phyloP scores from a whole-genome alignment of 169 alveolate species.

The Plasmodium coatneyi region DNA sequence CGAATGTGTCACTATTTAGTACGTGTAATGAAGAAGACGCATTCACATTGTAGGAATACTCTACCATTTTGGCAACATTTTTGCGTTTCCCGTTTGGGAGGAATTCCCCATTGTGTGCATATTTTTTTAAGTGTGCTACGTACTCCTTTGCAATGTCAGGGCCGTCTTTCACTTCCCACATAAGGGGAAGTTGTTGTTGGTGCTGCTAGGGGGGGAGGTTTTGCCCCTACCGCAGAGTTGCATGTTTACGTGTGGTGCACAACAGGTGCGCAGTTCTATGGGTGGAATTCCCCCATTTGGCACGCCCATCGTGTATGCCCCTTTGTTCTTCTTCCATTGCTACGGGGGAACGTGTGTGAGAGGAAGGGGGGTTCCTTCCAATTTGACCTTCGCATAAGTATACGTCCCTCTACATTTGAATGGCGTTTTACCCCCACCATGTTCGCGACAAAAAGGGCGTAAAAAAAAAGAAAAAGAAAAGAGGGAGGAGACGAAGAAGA shows the following conservation, averaged over 20 bases:
- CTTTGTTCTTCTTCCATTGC: not conserved
- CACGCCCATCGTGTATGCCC: not conserved
- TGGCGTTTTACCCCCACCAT: not conserved
- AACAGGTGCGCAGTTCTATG: not conserved
- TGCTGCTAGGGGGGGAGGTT: not conserved
- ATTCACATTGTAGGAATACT: not conserved
- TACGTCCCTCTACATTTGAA: not conserved
- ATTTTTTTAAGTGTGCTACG: not conserved
- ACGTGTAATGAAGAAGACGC: not conserved
- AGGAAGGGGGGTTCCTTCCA: not conserved
- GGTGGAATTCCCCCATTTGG: not conserved
- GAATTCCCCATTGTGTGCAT: not conserved
- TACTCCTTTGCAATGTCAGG: not conserved
- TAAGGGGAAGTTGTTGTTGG: not conserved
- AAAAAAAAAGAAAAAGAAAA: not conserved
- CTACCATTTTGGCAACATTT: not conserved
- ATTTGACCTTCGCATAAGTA: not conserved
- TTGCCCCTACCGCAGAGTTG: not conserved
- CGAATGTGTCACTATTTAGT: not conserved
- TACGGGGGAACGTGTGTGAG: not conserved
- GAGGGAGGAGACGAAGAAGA: not conserved
- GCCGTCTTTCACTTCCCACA: not conserved
- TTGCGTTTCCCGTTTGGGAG: not conserved
- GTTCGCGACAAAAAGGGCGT: not conserved
- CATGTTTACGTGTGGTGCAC: not conserved